Conservation (phyloP, 163 green algal species). For the Chlorella variabilis region DNA sequence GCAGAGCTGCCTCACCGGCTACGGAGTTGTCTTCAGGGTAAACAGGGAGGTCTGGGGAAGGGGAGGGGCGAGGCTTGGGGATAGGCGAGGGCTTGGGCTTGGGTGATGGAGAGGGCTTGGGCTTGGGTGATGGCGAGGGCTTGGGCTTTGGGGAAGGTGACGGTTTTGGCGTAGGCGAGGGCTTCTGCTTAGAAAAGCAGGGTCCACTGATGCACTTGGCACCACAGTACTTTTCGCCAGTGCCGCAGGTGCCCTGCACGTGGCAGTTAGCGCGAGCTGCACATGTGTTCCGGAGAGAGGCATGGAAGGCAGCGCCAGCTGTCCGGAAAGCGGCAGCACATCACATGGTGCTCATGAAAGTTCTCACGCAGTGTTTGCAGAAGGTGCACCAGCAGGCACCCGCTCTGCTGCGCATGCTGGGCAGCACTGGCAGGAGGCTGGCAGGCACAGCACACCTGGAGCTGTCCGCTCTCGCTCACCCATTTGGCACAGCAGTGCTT, state of each 20-base stretch:
- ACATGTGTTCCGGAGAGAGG: too few species aligned
- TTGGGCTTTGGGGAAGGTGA: not conserved
- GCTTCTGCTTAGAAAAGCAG: conserved; percentile 10
- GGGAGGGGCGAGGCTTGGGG: not conserved
- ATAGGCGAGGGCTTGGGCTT: not conserved
- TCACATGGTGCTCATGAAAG: not conserved
- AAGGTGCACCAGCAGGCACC: too few species aligned
- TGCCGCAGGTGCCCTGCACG: conserved; percentile 14
- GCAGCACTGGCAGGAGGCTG: too few species aligned
- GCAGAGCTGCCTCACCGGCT: not conserved
- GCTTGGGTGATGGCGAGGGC: not conserved
- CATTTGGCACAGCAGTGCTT: conserved; percentile 30
- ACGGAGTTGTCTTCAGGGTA: not conserved
- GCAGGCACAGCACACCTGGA: too few species aligned
- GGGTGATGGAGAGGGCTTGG: not conserved
- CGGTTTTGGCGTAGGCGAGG: not conserved
- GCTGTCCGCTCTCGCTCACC: conserved; percentile 10
- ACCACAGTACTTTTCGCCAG: conserved; percentile 7
- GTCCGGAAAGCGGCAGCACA: not conserved
- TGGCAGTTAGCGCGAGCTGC: not conserved
- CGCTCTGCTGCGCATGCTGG: too few species aligned
- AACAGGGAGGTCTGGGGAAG: too few species aligned
- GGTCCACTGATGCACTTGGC: not conserved
- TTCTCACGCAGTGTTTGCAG: too few species aligned
- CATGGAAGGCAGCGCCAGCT: too few species aligned